Evolutionary conservation across 306 rosid species (phyloP), one percentile per base, ranked within the genome.

Genomic region (Cotoneaster glaucophyllus): DNA sequence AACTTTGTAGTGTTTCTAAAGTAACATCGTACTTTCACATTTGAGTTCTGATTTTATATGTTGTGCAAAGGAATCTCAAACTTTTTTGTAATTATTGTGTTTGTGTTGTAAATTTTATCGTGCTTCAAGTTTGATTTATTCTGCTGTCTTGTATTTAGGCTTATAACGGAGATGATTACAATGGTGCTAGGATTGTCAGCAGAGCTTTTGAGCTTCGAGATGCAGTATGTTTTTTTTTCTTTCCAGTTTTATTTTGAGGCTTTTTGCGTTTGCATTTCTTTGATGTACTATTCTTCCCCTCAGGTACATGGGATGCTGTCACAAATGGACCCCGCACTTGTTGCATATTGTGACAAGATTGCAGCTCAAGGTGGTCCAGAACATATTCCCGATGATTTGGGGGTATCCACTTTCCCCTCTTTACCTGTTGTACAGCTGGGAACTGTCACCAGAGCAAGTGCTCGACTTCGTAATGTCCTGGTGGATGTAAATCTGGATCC

Each of bases 251-350:
- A 21, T 83, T 63, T 83, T 63, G 41, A 68, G 76, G 70, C 68
- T 71, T 73, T 53, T 57, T 29, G 24, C 21, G 34, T 6, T 75
- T 41, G 39, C 39, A 34, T 68, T 41, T 68, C 37, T 59, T 68
- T 39, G 43, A 53, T 11, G 62, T 21, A 32, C 39, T 66, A 37
- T 57, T 62, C 45, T 58, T 41, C 7, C 70, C 65, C 19, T 53
- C 81, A 92, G 98, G 98, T 95, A 77, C 89, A 92, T 14, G 98
- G 98, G 57, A 95, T 95, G 98, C 90, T 95, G 69, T 84, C 98
- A 59, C 98, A 95, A 84, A 95, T 95, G 96, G 98, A 95, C 82
- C 97, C 93, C 43, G 97, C 97, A 18, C 85, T 95, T 78, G 83
- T 83, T 80, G 90, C 90, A 69, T 89, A 79, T 78, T 95, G 98